These are phyloP conservation scores for Cydonia oblonga DNA, from an alignment of 331 rosid species.

Conservation along the genomic window DNA sequence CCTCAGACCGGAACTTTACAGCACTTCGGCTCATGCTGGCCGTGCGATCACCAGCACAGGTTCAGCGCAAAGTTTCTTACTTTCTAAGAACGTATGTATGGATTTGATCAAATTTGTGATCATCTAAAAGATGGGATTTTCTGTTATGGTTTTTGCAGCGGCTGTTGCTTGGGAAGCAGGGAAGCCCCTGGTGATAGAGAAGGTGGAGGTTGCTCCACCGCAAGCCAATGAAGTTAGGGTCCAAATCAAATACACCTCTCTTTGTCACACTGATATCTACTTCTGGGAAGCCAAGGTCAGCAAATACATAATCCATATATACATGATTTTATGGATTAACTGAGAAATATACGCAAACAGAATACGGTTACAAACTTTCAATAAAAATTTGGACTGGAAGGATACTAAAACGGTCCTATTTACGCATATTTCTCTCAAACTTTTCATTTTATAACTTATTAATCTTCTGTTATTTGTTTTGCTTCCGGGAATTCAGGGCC, in stretches of 20 bases:
- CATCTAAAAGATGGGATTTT: background rate
- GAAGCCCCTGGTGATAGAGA: slow-evolving; percentile 20
- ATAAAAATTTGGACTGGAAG: too few relatives aligned
- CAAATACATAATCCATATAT: background rate
- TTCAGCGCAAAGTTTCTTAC: background rate
- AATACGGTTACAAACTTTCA: too few relatives aligned
- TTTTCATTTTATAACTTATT: background rate
- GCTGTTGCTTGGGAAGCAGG: slow-evolving; percentile 25
- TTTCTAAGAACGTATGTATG: background rate
- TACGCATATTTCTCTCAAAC: too few relatives aligned
- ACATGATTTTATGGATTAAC: background rate
- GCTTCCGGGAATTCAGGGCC: slow-evolving; percentile 6
- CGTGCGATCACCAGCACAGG: slow-evolving; percentile 19
- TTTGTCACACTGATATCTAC: slow-evolving; percentile 31
- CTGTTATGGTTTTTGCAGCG: background rate
- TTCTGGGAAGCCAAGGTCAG: slow-evolving; percentile 24
- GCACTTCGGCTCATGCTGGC: slow-evolving; percentile 13
- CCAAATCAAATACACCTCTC: slow-evolving; percentile 26
- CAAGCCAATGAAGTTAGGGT: slow-evolving; percentile 26
- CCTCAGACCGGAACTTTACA: background rate
- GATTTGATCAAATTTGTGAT: too few relatives aligned
- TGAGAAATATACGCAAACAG: too few relatives aligned
- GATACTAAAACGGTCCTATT: too few relatives aligned
- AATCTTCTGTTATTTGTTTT: background rate
- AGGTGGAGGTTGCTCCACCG: slow-evolving; percentile 31